These are phyloP conservation scores for Colletotrichum sp. DNA, from an alignment of 2,329 filamentous ascomycete species.

Conservation along the genomic window DNA sequence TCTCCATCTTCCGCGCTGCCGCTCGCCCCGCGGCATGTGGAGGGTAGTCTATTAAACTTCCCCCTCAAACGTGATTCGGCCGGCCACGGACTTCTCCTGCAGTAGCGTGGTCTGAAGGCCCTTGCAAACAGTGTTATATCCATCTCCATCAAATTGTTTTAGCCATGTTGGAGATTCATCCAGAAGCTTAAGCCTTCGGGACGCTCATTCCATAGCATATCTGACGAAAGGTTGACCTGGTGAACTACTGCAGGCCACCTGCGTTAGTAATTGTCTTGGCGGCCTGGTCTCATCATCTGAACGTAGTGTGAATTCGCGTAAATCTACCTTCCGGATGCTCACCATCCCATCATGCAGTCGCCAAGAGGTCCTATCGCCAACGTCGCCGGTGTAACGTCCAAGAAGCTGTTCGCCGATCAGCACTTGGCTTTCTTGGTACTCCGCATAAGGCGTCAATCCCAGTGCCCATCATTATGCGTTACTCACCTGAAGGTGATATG, in stretches of 20 bases:
- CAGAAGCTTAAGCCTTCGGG: neutral
- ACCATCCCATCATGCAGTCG: neutral
- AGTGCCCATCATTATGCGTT: neutral
- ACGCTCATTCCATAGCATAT: conserved; percentile 7
- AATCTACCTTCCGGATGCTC: neutral
- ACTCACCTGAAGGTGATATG: neutral
- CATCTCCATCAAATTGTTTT: neutral
- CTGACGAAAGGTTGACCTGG: neutral
- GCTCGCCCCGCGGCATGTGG: neutral
- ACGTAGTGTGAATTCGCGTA: neutral
- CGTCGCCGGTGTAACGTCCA: neutral
- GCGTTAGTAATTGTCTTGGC: neutral
- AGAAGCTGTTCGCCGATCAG: neutral
- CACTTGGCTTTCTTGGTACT: neutral
- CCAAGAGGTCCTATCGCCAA: neutral
- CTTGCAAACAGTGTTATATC: neutral
- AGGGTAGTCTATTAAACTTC: neutral
- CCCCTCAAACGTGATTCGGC: neutral
- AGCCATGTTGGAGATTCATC: neutral
- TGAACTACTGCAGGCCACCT: neutral
- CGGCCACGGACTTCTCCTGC: neutral
- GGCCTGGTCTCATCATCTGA: neutral
- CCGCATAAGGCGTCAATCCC: neutral
- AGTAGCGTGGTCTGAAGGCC: neutral
- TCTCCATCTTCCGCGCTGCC: neutral